Conservation (phyloP, 225 moss, liverwort and hornwort genomes). For the Pseudoscleropodium purum region DNA sequence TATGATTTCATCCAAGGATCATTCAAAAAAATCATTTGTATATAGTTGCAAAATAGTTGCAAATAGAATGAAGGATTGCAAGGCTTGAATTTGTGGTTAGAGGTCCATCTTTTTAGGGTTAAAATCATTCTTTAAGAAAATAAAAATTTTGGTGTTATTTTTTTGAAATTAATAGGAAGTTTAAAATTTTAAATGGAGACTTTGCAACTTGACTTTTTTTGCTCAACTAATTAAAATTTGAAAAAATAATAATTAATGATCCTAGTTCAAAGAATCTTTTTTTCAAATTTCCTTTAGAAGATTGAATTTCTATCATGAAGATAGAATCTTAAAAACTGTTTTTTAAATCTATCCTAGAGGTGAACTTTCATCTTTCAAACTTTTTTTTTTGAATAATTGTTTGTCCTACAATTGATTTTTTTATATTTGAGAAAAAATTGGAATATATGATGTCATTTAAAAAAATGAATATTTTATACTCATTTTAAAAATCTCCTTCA, state of each 20-base stretch:
- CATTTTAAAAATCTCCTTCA: neutral
- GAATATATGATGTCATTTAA: neutral
- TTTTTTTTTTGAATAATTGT: neutral
- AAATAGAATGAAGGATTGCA: too few relatives aligned
- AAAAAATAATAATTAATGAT: neutral
- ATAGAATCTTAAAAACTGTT: too few relatives aligned
- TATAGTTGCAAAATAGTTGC: neutral
- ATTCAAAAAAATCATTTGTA: neutral
- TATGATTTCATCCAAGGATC: neutral
- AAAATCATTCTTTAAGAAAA: too few relatives aligned
- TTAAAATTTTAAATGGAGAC: neutral
- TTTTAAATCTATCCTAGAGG: neutral
- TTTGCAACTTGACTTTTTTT: neutral
- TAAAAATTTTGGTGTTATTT: neutral
- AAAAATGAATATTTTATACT: too few relatives aligned
- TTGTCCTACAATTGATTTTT: neutral
- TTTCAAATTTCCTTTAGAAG: neutral
- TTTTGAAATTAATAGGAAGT: neutral
- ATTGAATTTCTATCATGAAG: neutral
- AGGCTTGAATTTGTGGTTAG: neutral
- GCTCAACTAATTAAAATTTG: neutral
- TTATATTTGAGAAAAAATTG: neutral
- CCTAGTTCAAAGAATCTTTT: neutral
- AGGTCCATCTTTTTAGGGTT: accelerated
- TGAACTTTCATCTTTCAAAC: neutral